Percentiles rank a stretch among this genome's conserved stretches.
These are phyloP conservation scores for Quillaja saponaria DNA, from an alignment of 306 rosid species.

Conservation along the genomic window DNA sequence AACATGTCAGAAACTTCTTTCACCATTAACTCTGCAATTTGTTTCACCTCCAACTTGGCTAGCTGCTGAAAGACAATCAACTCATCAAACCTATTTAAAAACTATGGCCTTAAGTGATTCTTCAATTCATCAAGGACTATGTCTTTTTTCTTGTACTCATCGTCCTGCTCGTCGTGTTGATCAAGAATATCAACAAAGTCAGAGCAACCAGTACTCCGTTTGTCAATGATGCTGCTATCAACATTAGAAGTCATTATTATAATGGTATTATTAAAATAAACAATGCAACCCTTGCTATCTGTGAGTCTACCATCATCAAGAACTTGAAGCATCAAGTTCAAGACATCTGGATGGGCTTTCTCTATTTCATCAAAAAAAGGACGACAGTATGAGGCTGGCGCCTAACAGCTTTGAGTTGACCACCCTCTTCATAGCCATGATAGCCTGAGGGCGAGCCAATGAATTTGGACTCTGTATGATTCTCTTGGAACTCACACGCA, in stretches of 20 bases:
- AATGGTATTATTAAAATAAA: conserved; percentile 61
- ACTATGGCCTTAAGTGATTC: conserved; percentile 58
- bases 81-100: conserved; percentile 58
- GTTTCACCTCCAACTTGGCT: conserved; percentile 61
- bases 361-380: conserved; percentile 64
- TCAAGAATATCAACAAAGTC: too few species aligned
- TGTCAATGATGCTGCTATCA: conserved; percentile 63
- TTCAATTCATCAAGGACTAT: conserved; percentile 61
- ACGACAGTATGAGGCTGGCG: conserved; percentile 64
- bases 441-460: conserved; percentile 66
- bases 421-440: conserved; percentile 63
- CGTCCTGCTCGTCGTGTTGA: conserved; percentile 54
- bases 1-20: conserved; percentile 59
- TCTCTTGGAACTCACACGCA: conserved; percentile 65
- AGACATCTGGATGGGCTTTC: conserved; percentile 66
- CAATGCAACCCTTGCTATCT: conserved; percentile 61
- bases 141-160: too few species aligned
- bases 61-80: conserved; percentile 63
- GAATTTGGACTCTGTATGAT: conserved; percentile 57
- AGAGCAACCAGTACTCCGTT: too few species aligned
- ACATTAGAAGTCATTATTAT: conserved; percentile 63
- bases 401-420: conserved; percentile 62
- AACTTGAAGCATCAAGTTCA: conserved; percentile 67
- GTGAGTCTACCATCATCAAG: conserved; percentile 63
- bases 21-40: conserved; percentile 57